phyloP scores from a whole-genome alignment of 495 filamentous ascomycete genomes.

The Rusavskia elegans region DNA sequence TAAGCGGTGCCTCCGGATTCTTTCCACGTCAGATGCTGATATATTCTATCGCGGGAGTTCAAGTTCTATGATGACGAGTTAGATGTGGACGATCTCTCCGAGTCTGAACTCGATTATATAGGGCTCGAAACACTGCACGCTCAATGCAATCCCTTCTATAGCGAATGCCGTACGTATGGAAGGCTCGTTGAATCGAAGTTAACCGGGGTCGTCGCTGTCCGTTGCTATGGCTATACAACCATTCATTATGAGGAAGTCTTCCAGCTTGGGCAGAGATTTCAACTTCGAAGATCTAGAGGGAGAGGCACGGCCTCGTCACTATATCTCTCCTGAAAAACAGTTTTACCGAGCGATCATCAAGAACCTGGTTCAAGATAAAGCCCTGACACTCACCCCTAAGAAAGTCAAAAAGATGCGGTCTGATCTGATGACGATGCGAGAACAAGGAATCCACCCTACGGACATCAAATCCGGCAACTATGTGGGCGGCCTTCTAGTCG shows the following conservation, averaged over 20 bases:
- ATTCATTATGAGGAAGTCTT: neutral
- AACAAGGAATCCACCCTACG: neutral
- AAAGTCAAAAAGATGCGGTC: neutral
- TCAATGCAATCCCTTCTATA: conserved; percentile 6
- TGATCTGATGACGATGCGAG: conserved; percentile 2
- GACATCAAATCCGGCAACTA: conserved; percentile 3
- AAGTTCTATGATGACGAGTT: too few relatives aligned
- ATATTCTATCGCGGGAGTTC: too few relatives aligned
- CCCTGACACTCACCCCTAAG: neutral
- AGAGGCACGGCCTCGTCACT: neutral
- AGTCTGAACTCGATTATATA: too few relatives aligned
- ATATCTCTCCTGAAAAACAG: neutral
- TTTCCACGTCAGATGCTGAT: too few relatives aligned
- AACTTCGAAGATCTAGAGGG: neutral
- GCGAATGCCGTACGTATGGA: conserved; percentile 9
- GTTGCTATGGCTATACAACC: conserved; percentile 3
- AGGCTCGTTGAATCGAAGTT: conserved; percentile 1
- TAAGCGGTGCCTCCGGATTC: too few relatives aligned
- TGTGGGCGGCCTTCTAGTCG: conserved; percentile 4
- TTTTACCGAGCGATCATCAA: conserved; percentile 9
- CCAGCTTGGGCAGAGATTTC: neutral
- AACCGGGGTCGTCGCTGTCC: conserved; percentile 7
- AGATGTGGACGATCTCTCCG: too few relatives aligned
- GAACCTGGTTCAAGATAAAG: conserved; percentile 2
- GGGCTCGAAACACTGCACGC: too few relatives aligned